A percentile compares a stretch with the other conserved stretches of the same genome.
Evolutionary conservation across 208 protist species (phyloP).

Genomic region (Plasmodiophora brassicae): DNA sequence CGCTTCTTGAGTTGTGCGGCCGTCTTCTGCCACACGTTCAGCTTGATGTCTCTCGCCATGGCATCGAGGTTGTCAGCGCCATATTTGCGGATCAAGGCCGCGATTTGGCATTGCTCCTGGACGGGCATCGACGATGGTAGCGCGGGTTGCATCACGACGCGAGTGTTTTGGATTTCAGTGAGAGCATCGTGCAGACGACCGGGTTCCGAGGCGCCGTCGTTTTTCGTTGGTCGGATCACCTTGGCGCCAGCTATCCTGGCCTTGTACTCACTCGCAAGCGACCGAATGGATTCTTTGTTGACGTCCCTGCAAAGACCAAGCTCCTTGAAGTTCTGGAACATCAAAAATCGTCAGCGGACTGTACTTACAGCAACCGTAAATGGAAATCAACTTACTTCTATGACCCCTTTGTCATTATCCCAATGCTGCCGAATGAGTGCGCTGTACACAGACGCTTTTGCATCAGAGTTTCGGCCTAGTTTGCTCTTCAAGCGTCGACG

Average conservation of each 20-base stretch:
- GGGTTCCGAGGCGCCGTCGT: neutral
- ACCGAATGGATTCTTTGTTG: neutral
- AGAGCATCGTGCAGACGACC: neutral
- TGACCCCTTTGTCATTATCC: neutral
- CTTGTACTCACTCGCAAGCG: neutral
- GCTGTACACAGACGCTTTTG: neutral
- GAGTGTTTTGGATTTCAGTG: neutral
- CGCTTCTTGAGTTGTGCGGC: neutral
- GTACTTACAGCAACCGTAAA: too few relatives aligned
- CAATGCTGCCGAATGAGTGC: neutral
- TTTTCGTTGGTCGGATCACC: neutral
- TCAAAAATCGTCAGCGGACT: too few relatives aligned
- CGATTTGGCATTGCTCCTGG: neutral
- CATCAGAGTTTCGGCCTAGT: neutral
- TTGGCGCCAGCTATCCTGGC: neutral
- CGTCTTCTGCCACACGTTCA: constrained; percentile 1
- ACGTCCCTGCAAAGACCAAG: neutral
- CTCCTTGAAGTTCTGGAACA: neutral
- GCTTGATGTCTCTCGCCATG: neutral
- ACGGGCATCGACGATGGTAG: neutral
- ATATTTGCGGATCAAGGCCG: neutral
- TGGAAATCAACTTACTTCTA: too few relatives aligned
- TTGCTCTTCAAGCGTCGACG: neutral
- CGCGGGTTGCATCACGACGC: neutral
- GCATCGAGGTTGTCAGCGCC: neutral